Percentiles rank a stretch among this genome's conserved stretches.
phyloP scores from a whole-genome alignment of 192 early-diverging fungal species.

The Coemansia sp. region DNA sequence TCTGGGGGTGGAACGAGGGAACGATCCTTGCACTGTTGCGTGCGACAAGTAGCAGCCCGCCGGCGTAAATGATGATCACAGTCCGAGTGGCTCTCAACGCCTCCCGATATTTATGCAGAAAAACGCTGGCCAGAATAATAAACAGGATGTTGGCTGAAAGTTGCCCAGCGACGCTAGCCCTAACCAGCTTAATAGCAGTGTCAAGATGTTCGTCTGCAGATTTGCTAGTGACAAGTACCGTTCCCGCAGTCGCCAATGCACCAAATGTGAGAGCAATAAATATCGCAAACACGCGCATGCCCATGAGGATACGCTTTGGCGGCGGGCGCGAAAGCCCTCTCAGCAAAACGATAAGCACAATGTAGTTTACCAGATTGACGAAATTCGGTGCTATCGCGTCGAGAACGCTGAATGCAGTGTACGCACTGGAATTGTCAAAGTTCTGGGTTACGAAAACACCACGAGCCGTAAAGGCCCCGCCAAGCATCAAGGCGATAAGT shows the following conservation, averaged over 20 bases:
- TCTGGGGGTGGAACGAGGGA: slow-evolving; percentile 7
- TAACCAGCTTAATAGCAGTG: slow-evolving; percentile 10
- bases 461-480: slow-evolving; percentile 17
- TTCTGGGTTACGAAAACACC: slow-evolving; percentile 6
- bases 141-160: slow-evolving; percentile 8
- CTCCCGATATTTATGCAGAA: slow-evolving; percentile 7
- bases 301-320: background rate
- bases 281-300: slow-evolving; percentile 5
- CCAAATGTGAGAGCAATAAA: slow-evolving; percentile 10
- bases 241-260: slow-evolving; percentile 11
- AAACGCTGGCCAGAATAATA: background rate
- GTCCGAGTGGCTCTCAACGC: background rate
- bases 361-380: slow-evolving; percentile 19
- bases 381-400: slow-evolving; percentile 15
- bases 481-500: slow-evolving; percentile 14
- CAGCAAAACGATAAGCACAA: slow-evolving; percentile 11
- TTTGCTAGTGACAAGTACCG: background rate
- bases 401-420: slow-evolving; percentile 12
- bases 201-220: background rate
- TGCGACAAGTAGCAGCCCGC: slow-evolving; percentile 10
- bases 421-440: background rate
- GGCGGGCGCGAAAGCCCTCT: background rate
- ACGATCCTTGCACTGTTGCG: slow-evolving; percentile 6
- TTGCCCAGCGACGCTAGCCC: slow-evolving; percentile 15
- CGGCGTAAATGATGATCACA: slow-evolving; percentile 3